These are phyloP conservation scores for Mycocentrospora acerina DNA, from an alignment of 2,329 filamentous ascomycete genomes.

Conservation along the genomic window DNA sequence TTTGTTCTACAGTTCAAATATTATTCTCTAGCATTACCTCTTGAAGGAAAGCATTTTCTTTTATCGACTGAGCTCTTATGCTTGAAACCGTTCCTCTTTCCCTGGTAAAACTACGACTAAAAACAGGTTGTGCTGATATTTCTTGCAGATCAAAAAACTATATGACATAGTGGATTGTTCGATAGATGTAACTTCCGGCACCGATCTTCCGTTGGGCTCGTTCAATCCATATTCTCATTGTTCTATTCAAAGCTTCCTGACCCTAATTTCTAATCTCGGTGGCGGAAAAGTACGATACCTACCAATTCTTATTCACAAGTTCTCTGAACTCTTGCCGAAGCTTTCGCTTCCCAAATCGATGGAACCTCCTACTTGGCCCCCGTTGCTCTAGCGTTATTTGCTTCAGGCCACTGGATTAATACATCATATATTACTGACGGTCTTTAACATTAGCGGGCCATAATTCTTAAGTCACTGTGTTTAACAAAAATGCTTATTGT, in stretches of 20 bases:
- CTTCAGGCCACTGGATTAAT: no score
- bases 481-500: no score
- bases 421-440: no score
- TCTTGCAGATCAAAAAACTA: conserved; percentile 70
- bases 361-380: no score
- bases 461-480: no score
- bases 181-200: conserved; percentile 69
- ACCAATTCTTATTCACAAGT: conserved; percentile 73
- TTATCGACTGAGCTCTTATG: conserved; percentile 15
- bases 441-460: no score
- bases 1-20: conserved; percentile 24
- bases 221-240: conserved; percentile 65
- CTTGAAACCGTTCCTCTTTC: conserved; percentile 14
- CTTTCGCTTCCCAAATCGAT: conserved; percentile 40
- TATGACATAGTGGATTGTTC: conserved; percentile 74
- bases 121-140: conserved; percentile 26
- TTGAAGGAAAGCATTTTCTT: conserved; percentile 16
- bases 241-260: conserved; percentile 67
- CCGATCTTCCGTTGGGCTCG: conserved; percentile 55
- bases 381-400: no score
- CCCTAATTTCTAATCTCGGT: conserved; percentile 69
- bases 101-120: conserved; percentile 7
- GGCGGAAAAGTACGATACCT: conserved; percentile 75
- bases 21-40: conserved; percentile 30
- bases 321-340: conserved; percentile 68